Evolutionary conservation across 129 eudicot species (phyloP), one percentile per base, ranked within the genome.

Genomic region (Flaveria trinervia): DNA sequence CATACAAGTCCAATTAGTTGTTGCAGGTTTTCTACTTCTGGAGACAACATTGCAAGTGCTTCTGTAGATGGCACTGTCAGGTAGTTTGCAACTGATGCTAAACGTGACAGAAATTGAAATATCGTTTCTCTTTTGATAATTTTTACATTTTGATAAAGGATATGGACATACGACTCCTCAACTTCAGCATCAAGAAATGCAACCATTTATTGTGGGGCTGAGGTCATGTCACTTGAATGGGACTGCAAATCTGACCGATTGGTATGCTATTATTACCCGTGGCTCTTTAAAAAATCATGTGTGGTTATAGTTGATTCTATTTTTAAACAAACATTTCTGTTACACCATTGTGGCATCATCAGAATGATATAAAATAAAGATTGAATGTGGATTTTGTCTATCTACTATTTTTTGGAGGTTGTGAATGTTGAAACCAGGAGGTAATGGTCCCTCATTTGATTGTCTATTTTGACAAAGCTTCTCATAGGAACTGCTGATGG

Each of bases 401-500:
- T 18, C 39, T 65, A 68, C 28, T 78, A 78, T 60, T 62, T 81
- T 73, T 50, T 46, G 71, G 62, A 54, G 79, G 77, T 68, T 79
- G 59, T 33, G 75, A 74, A 72, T 80, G 78, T 68, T 45, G 46
- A 85, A 66, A 72, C 52, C 70, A 66, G 72, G 74, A 74, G 61
- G 74, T 85, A 81, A 85, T 77, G 55, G 66, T 74, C 79, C 79
- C 62, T 78, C 43, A 36, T 75, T 77, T 77, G 54, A 72, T 84
- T 83, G 84, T 85, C 83, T 78, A 80, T 85, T 82, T 85, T 88
- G 89, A 84, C 79, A 82, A 84, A 95, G 99, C 99, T 91, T 87
- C 97, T 95, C 48, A 95, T 95, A 80, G 99, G 99, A 79, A 92
- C 99, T 88, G 96, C 96, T 82, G 88, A 89, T 86, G 99, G 97